Conservation (phyloP, 257 asterid species). For the Verbena officinalis region DNA sequence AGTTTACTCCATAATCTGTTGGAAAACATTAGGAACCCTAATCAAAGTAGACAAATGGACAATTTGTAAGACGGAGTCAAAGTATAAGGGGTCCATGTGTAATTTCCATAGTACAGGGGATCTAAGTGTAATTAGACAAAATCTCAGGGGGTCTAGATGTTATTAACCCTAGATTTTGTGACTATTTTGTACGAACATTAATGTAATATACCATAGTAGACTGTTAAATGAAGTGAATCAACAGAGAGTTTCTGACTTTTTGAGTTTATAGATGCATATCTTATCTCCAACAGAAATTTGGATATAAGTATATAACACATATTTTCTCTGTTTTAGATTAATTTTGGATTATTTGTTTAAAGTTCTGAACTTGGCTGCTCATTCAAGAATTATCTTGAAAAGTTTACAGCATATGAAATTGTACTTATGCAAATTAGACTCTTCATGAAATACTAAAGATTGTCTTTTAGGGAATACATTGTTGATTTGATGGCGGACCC, state of each 20-base stretch:
- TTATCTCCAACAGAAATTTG: conserved; percentile 25
- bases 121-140: too few species aligned
- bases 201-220: conserved; percentile 15
- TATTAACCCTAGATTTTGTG: too few species aligned
- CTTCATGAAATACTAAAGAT: conserved; percentile 27
- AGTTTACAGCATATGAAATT: conserved; percentile 25
- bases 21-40: too few species aligned
- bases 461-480: conserved; percentile 82
- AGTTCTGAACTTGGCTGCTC: conserved; percentile 7
- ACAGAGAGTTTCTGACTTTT: background rate
- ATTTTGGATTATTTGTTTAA: conserved; percentile 14
- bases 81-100: too few species aligned
- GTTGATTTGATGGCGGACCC: conserved; percentile 98
- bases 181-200: conserved; percentile 15
- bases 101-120: too few species aligned
- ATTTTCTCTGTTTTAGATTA: conserved; percentile 10
- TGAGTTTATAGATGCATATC: conserved; percentile 29
- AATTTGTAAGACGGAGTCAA: too few species aligned
- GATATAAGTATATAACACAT: conserved; percentile 6
- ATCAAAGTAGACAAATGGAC: too few species aligned
- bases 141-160: too few species aligned
- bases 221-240: conserved; percentile 9
- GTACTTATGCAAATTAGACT: conserved; percentile 17
- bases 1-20: too few species aligned
- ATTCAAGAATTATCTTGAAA: conserved; percentile 1